Evolutionary conservation across 768 basidiomycete genomes (phyloP).

Genomic region (Suillus americanus): DNA sequence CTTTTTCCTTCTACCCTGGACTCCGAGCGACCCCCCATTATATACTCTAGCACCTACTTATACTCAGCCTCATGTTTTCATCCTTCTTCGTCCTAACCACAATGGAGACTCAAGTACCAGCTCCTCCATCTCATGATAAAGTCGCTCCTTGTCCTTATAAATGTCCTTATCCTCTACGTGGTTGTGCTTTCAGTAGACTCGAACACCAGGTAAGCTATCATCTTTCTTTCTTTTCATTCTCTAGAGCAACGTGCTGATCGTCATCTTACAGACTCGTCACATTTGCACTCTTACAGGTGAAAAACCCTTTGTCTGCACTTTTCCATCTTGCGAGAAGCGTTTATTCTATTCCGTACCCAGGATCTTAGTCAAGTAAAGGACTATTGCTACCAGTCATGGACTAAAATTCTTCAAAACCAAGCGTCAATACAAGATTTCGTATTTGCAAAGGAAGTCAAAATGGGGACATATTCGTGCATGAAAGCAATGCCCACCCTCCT

Average conservation of each 20-base stretch:
- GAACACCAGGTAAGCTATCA: constrained; percentile 80
- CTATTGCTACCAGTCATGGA: constrained; percentile 84
- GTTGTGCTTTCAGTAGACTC: constrained; percentile 92
- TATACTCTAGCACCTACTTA: constrained; percentile 6
- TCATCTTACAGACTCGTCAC: constrained; percentile 76
- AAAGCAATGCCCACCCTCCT: constrained; percentile 50
- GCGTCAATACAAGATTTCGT: constrained; percentile 91
- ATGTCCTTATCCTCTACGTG: constrained; percentile 89
- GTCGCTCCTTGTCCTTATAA: constrained; percentile 81
- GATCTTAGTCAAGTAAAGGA: constrained; percentile 88
- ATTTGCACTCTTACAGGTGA: constrained; percentile 98
- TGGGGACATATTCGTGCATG: constrained; percentile 88
- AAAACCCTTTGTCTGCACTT: constrained; percentile 92
- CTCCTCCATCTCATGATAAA: constrained; percentile 34
- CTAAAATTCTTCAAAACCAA: constrained; percentile 76
- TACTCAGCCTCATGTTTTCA: constrained; percentile 13
- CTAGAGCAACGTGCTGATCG: constrained; percentile 16
- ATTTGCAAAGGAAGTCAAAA: constrained; percentile 88
- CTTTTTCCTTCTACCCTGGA: not conserved
- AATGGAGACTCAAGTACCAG: constrained; percentile 23
- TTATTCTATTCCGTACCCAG: constrained; percentile 86
- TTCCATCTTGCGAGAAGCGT: constrained; percentile 94
- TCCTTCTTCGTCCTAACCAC: constrained; percentile 13
- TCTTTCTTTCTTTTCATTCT: constrained; percentile 9
- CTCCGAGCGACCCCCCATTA: constrained; percentile 1